A percentile compares a stretch with the other conserved stretches of the same genome.
Evolutionary conservation across 495 filamentous ascomycete species (phyloP).

Genomic region (Trichoderma virens): DNA sequence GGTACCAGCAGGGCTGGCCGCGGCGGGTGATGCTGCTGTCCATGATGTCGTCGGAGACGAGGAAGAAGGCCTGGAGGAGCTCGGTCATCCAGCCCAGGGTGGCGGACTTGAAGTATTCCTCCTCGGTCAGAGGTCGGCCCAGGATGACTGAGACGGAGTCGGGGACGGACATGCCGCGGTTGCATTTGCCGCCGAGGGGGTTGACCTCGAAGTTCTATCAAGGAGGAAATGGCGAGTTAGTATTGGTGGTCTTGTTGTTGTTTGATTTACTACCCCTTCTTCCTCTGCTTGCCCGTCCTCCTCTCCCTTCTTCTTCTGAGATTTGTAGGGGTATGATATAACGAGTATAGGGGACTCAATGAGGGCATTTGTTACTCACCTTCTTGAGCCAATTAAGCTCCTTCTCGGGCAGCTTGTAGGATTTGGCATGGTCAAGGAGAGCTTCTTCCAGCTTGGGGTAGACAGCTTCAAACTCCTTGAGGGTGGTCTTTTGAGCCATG

Average conservation of each 20-base stretch:
- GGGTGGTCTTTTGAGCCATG: slow-evolving; percentile 60
- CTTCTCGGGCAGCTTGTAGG: slow-evolving; percentile 74
- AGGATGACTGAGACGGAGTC: slow-evolving; percentile 80
- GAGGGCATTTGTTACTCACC: slow-evolving; percentile 37
- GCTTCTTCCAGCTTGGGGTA: slow-evolving; percentile 76
- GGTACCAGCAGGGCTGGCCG: slow-evolving; percentile 93
- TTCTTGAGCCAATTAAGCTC: slow-evolving; percentile 82
- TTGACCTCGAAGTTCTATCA: slow-evolving; percentile 51
- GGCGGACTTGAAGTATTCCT: slow-evolving; percentile 78
- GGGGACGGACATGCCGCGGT: slow-evolving; percentile 95
- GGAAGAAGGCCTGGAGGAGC: slow-evolving; percentile 96
- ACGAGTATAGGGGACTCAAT: background rate
- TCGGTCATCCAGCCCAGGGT: slow-evolving; percentile 95
- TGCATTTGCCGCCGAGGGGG: slow-evolving; percentile 90
- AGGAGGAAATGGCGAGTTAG: slow-evolving; percentile 9
- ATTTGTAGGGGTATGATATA: background rate
- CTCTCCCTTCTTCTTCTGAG: background rate
- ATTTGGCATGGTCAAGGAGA: slow-evolving; percentile 62
- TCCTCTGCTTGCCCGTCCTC: background rate
- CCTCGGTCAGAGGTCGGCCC: slow-evolving; percentile 56
- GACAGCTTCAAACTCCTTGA: slow-evolving; percentile 79
- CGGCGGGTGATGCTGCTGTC: slow-evolving; percentile 88
- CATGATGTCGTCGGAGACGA: slow-evolving; percentile 99
- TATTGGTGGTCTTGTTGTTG: background rate
- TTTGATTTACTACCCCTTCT: background rate